Conservation (phyloP, 768 basidiomycete species). For the Symmetrospora coprosmae region DNA sequence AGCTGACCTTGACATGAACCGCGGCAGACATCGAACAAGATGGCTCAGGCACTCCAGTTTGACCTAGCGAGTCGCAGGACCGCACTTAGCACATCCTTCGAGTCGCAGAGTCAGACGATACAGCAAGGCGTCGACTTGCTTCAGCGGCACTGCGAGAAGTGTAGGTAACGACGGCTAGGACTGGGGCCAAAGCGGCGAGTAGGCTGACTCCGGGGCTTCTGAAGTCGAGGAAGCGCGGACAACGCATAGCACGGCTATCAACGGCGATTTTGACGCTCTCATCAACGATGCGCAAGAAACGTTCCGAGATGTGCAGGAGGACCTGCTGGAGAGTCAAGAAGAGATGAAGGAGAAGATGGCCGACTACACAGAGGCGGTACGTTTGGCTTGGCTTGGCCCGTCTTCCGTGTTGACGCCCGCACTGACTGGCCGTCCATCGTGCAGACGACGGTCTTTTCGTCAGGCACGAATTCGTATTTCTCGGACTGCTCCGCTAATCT, state of each 20-base stretch:
- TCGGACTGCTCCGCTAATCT: neutral
- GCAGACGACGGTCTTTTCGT: neutral
- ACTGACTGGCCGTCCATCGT: neutral
- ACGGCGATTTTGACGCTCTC: neutral
- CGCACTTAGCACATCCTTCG: too few species aligned
- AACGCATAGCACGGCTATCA: neutral
- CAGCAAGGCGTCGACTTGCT: neutral
- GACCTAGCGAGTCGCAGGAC: too few species aligned
- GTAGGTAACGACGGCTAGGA: neutral
- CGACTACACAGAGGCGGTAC: neutral
- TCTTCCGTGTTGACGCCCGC: neutral
- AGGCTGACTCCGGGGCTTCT: neutral
- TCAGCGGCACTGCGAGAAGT: slow-evolving; percentile 2
- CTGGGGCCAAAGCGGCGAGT: neutral
- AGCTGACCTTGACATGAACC: too few species aligned
- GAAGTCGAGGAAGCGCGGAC: slow-evolving; percentile 9
- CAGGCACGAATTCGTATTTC: neutral
- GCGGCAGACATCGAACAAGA: too few species aligned
- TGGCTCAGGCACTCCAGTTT: too few species aligned
- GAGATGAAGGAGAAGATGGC: neutral
- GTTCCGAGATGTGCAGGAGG: slow-evolving; percentile 4
- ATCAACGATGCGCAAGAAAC: slow-evolving; percentile 7
- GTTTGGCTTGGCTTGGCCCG: neutral
- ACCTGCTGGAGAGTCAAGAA: neutral
- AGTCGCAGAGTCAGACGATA: too few species aligned